Conservation (phyloP, 2,329 filamentous ascomycete genomes). For the Aspergillus piperis region DNA sequence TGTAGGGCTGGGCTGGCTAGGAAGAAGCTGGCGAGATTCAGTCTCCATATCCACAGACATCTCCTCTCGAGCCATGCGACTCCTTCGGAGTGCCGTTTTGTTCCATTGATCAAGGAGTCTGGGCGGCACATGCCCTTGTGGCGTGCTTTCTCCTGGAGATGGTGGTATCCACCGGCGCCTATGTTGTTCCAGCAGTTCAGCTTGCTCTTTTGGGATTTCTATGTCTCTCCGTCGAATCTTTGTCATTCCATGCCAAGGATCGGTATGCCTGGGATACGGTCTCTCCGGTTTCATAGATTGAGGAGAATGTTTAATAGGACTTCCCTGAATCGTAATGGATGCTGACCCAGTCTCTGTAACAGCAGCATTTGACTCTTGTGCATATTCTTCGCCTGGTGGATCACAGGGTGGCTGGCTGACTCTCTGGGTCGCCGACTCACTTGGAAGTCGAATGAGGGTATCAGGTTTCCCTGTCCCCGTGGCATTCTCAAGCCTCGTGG, state of each 20-base stretch:
- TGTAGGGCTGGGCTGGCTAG: slow-evolving; percentile 12
- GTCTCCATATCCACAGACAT: background rate
- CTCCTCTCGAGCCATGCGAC: background rate
- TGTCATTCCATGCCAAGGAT: slow-evolving; percentile 36
- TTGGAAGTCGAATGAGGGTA: background rate
- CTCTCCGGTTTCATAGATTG: background rate
- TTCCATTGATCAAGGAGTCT: slow-evolving; percentile 42
- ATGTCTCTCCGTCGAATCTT: slow-evolving; percentile 47
- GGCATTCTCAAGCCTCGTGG: background rate
- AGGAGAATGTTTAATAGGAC: background rate
- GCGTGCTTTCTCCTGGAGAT: slow-evolving; percentile 26
- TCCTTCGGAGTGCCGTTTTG: slow-evolving; percentile 21
- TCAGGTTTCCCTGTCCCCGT: background rate
- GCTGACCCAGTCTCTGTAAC: background rate
- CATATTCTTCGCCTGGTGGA: background rate
- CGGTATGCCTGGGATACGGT: background rate
- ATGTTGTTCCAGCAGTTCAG: slow-evolving; percentile 48
- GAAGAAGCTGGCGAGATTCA: background rate
- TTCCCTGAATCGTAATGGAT: background rate
- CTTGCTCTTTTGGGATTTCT: slow-evolving; percentile 53
- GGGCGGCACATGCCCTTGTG: slow-evolving; percentile 39
- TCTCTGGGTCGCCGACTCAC: too few relatives aligned
- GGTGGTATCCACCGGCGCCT: slow-evolving; percentile 44
- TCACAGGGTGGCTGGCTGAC: too few relatives aligned
- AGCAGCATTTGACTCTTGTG: background rate